Evolutionary conservation across 139 green algal species (phyloP).

Genomic region (Dunaliella sp.): DNA sequence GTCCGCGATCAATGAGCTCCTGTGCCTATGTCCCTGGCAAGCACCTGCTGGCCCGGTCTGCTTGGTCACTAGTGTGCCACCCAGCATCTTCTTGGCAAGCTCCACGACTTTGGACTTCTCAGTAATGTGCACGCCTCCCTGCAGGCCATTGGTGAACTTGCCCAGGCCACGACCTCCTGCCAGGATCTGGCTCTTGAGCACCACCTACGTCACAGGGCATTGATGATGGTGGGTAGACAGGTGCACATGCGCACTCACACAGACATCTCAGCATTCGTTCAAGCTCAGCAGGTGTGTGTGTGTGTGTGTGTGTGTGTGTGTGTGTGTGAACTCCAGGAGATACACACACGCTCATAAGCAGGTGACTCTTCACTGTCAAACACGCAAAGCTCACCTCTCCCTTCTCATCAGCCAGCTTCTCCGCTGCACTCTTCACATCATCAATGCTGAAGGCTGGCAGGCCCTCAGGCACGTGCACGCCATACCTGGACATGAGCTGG

Average conservation of each 20-base stretch:
- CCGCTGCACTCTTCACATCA: constrained; percentile 68
- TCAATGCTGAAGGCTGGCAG: constrained; percentile 70
- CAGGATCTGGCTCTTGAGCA: constrained; percentile 96
- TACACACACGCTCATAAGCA: background rate
- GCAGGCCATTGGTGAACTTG: constrained; percentile 91
- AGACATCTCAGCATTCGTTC: too few species aligned
- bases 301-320: background rate
- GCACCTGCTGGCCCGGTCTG: constrained; percentile 65
- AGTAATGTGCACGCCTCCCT: constrained; percentile 97
- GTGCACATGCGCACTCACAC: too few species aligned
- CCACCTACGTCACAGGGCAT: constrained; percentile 53
- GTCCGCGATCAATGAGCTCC: too few species aligned
- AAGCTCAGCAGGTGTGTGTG: background rate
- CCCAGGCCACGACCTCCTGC: constrained; percentile 92
- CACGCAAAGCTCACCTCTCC: constrained; percentile 64
- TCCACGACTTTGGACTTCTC: constrained; percentile 58
- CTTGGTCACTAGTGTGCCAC: constrained; percentile 92
- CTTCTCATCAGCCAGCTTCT: constrained; percentile 69
- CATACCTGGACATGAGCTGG: constrained; percentile 88
- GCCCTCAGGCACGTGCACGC: constrained; percentile 91
- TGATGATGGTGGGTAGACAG: background rate
- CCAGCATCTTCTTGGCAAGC: constrained; percentile 84
- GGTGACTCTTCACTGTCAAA: background rate
- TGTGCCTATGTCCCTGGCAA: too few species aligned
- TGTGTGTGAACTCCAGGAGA: background rate